Base-by-base conservation (phyloP, 192 early-diverging fungal species). In the Coemansia umbellata region DNA sequence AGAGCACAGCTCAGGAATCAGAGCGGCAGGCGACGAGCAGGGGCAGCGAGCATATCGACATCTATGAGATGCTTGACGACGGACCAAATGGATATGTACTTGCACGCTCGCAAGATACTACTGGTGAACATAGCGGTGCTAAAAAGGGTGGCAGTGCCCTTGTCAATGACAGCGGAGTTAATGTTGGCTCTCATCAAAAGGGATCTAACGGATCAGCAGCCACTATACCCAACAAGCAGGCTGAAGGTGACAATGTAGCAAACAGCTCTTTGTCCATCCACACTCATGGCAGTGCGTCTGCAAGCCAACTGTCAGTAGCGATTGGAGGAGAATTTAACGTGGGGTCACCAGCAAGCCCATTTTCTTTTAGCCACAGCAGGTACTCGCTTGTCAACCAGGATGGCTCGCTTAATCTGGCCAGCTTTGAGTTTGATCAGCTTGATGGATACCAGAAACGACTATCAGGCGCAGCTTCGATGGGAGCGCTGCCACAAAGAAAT, bases 351-450 rank as follows among this genome's bases (percentile, higher is more conserved):
- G 37, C 66, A 10, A 66, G 58, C n/a, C 62, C 61, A 35, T 76
- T 76, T 37, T 69, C 66, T 31, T 76, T 76, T 35, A 60, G 53
- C 30, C 73, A 76, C 45, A 76, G 73, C 42, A 57, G 73, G 8
- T 76, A 58, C 62, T 76, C 73, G 39, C 50, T 76, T 39, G 54
- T 76, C 62, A 76, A 76, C 54, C 61, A 64, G 40, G 73, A 76
- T 44, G 73, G 73, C 8, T 76, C 66, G 10, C 47, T 76, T 31
- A 76, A 76, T 40, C 58, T 76, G 14, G 47, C 52, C 11, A 76
- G 44, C 45, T 69, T 50, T 40, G 61, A 76, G 37, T 76, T 76
- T 36, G 66, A 66, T 18, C 66, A 76, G 50, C 51, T 76, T 9
- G 73, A 76, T 15, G 58, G 66, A 8, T 76, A 76, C 62, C 73